Percentiles rank a stretch among this genome's conserved stretches.
phyloP scores from a whole-genome alignment of 306 rosid genomes.

The Benincasa hispida region DNA sequence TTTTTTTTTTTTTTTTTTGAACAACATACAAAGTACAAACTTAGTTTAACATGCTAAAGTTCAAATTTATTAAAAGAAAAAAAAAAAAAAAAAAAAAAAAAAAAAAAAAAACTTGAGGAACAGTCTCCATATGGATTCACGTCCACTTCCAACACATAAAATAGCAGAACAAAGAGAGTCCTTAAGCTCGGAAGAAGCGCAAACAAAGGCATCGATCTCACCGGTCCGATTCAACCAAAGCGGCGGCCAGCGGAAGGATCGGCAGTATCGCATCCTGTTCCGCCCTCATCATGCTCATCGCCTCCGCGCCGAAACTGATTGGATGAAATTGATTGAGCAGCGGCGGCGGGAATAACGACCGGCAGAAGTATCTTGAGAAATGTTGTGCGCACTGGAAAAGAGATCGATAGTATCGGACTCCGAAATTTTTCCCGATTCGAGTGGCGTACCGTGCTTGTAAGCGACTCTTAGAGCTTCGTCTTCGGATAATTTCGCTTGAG shows the following conservation, averaged over 20 bases:
- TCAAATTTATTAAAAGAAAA: too few species aligned
- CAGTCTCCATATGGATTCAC: too few species aligned
- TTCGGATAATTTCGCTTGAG: constrained; percentile 40
- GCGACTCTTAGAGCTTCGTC: constrained; percentile 44
- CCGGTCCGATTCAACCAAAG: neutral
- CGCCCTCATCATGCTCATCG: neutral
- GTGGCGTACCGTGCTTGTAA: constrained; percentile 46
- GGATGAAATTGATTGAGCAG: neutral
- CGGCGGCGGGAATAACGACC: neutral
- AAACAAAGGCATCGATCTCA: neutral
- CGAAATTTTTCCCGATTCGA: constrained; percentile 57
- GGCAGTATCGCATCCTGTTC: neutral
- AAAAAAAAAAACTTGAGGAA: too few species aligned
- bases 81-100: too few species aligned
- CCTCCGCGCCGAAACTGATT: neutral
- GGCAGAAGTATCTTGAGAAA: neutral
- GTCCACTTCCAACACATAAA: too few species aligned
- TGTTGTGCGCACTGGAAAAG: constrained; percentile 12
- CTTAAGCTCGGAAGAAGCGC: too few species aligned
- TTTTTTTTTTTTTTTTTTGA: too few species aligned
- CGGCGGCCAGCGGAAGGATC: neutral
- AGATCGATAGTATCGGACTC: constrained; percentile 41
- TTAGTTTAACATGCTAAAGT: too few species aligned
- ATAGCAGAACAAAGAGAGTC: too few species aligned
- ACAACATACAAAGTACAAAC: too few species aligned